Evolutionary conservation across 2,329 filamentous ascomycete genomes (phyloP), one percentile per base, ranked within the genome.

Genomic region (Aspergillus chevalieri): DNA sequence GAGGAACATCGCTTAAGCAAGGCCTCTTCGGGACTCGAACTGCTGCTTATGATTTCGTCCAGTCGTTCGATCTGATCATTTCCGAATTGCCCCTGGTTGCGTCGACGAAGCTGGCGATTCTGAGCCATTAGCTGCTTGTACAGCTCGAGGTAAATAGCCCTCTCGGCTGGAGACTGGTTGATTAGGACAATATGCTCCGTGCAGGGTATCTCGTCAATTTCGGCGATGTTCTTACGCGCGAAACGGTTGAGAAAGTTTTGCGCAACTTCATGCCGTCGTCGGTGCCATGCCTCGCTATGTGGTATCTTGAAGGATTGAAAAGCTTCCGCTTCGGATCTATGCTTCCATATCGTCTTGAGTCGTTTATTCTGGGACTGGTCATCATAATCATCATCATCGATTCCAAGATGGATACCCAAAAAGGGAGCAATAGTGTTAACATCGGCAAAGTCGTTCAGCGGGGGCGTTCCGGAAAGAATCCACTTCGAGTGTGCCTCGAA

Each of bases 391-490:
- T 76, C 75, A 39, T 80, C 76, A 44, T 81, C 74, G 17, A 77
- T 63, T 2, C 79, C 81, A 0, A 86, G 66, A 43, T 74, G 71
- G 19, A 83, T 65, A 1, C 77, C 75, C 2, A 86, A 60, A 14
- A 84, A 75, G 1, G 67, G 68, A 1, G 81, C 80, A 50, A 85
- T 80, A 14, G 73, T 74, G 46, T 83, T 80, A 7, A 86, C 70
- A 53, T 84, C 79, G 1, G 76, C 73, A 56, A 83, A 83, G 47
- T 80, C 76, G 4, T 73, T 71, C 2, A 85, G 59, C 0, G 74
- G 71, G 1, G 83, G 83, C 1, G 83, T 86, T 3, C 80, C 83
- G 0, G 82, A 86, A 2, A 86, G 66, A 6, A 83, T 70, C 82
- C 83, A 86, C 47, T 75, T 76, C 38, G 77, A 80, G 39, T 73